Conservation (phyloP, 345 rosid species). For the Citrus australasica region DNA sequence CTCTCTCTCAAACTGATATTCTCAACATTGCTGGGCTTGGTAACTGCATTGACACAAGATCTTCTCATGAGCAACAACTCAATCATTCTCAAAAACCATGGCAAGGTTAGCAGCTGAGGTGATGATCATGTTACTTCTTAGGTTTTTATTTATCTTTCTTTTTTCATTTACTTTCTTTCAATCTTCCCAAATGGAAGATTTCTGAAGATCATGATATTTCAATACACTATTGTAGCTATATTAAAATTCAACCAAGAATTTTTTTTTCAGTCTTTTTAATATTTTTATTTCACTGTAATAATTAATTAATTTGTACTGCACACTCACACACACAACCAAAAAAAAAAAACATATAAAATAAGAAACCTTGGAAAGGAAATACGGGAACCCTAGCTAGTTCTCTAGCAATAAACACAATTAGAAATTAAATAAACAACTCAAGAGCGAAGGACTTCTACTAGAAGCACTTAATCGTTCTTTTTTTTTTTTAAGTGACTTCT, state of each 20-base stretch:
- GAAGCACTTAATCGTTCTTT: background rate
- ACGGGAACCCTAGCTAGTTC: background rate
- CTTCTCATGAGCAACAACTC: constrained; percentile 34
- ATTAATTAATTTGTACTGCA: no score
- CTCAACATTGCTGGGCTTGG: constrained; percentile 64
- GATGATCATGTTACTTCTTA: background rate
- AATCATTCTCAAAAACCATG: constrained; percentile 49
- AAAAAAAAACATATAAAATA: background rate
- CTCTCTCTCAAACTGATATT: constrained; percentile 70
- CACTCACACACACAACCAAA: background rate
- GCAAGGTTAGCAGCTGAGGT: constrained; percentile 47
- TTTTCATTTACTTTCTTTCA: background rate
- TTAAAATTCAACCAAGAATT: background rate
- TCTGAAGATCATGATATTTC: constrained; percentile 9
- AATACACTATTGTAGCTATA: constrained; percentile 8
- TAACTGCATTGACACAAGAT: constrained; percentile 39
- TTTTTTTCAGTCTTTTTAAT: background rate
- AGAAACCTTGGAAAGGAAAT: background rate
- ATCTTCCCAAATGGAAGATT: constrained; percentile 48
- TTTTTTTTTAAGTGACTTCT: background rate
- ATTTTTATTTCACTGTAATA: background rate
- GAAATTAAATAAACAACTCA: background rate
- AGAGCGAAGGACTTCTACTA: background rate
- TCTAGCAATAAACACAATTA: background rate
- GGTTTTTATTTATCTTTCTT: constrained; percentile 2